Percentiles rank a stretch among this genome's conserved stretches.
Conservation (phyloP, 441 rosid genomes). For the Jatropha multifida region DNA sequence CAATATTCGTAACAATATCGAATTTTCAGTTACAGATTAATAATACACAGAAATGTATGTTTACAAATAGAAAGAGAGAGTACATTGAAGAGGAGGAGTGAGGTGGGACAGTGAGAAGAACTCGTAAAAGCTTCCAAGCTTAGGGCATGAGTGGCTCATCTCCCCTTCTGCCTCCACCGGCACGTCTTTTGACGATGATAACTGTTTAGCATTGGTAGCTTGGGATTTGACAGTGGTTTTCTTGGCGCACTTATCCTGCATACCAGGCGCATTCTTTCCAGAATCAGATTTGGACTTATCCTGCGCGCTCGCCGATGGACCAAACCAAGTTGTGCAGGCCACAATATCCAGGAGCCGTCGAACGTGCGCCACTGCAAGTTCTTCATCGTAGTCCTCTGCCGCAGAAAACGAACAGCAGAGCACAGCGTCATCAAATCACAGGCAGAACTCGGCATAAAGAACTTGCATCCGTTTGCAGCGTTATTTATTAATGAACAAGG, state of each 20-base stretch:
- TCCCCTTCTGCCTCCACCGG: slow-evolving; percentile 36
- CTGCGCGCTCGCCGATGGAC: slow-evolving; percentile 47
- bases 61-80: slow-evolving; percentile 1
- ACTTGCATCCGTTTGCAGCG: neutral
- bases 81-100: slow-evolving; percentile 73
- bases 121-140: slow-evolving; percentile 61
- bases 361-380: slow-evolving; percentile 52
- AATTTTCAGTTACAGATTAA: slow-evolving; percentile 1
- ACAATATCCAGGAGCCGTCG: slow-evolving; percentile 62
- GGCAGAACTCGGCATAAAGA: neutral
- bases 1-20: slow-evolving; percentile 23
- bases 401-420: neutral
- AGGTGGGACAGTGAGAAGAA: slow-evolving; percentile 69
- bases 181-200: slow-evolving; percentile 26
- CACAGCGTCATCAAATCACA: slow-evolving; percentile 1
- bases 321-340: slow-evolving; percentile 70
- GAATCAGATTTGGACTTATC: slow-evolving; percentile 37
- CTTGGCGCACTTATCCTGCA: slow-evolving; percentile 45
- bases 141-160: slow-evolving; percentile 57
- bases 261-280: slow-evolving; percentile 32
- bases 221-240: slow-evolving; percentile 27
- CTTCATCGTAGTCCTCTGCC: slow-evolving; percentile 50
- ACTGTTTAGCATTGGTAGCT: slow-evolving; percentile 31
- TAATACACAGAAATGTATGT: neutral
- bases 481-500: too few relatives aligned